Evolutionary conservation across 2,329 filamentous ascomycete species (phyloP).

Genomic region (Scedosporium aurantiacum): DNA sequence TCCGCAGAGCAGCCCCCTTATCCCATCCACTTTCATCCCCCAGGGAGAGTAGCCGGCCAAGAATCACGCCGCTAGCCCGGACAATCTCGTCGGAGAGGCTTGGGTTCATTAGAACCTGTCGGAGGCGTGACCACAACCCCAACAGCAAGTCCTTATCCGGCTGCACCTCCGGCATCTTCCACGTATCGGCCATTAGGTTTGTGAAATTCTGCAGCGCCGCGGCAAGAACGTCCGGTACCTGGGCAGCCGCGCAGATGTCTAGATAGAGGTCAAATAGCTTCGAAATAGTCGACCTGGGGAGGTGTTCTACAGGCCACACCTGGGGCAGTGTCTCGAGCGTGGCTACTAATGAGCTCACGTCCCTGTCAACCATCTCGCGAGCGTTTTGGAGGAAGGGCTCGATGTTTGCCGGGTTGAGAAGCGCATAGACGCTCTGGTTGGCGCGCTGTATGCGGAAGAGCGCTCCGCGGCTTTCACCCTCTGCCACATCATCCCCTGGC

Average conservation of each 20-base stretch:
- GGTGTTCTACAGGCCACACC: constrained; percentile 17
- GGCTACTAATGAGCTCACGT: constrained; percentile 19
- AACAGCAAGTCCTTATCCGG: constrained; percentile 11
- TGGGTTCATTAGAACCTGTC: constrained; percentile 30
- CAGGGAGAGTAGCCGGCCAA: constrained; percentile 22
- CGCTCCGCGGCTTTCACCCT: constrained; percentile 15
- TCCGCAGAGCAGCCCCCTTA: constrained; percentile 12
- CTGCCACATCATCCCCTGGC: neutral
- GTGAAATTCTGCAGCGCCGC: constrained; percentile 37
- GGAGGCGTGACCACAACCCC: constrained; percentile 28
- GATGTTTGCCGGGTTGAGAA: constrained; percentile 9
- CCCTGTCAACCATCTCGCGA: neutral
- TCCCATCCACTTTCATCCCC: constrained; percentile 2
- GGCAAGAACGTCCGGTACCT: constrained; percentile 33
- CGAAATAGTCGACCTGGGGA: constrained; percentile 15
- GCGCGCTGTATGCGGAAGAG: constrained; percentile 28
- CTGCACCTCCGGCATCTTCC: constrained; percentile 16
- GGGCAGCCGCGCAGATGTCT: constrained; percentile 25
- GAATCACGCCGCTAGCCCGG: constrained; percentile 33
- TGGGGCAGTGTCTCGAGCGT: constrained; percentile 22
- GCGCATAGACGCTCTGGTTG: constrained; percentile 25
- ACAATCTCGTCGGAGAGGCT: constrained; percentile 38
- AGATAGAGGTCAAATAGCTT: constrained; percentile 32
- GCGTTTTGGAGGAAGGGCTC: constrained; percentile 5
- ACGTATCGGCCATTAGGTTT: constrained; percentile 28